Percentiles rank a stretch among this genome's conserved stretches.
Evolutionary conservation across 2,329 filamentous ascomycete species (phyloP).

Genomic region (Colletotrichum simmondsii): DNA sequence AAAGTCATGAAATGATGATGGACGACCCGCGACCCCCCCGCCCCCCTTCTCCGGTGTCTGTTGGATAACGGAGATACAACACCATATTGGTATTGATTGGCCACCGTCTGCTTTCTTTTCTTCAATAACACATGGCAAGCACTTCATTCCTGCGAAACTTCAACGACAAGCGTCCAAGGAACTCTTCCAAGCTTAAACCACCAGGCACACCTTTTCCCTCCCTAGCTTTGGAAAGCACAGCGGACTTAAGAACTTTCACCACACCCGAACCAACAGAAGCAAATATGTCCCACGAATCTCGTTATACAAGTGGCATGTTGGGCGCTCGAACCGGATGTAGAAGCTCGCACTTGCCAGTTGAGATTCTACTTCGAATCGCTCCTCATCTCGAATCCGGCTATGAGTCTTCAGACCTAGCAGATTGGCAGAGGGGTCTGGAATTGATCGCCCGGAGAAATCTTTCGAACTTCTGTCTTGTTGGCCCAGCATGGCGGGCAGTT

Average conservation of each 20-base stretch:
- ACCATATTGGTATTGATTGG: no score
- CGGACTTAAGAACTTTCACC: not conserved
- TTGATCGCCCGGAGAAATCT: not conserved
- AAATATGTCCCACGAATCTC: not conserved
- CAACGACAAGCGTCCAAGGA: no score
- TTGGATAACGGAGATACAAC: no score
- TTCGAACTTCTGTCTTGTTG: not conserved
- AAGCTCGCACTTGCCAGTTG: not conserved
- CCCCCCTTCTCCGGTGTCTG: no score
- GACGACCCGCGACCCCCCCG: no score
- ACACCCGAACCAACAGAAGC: not conserved
- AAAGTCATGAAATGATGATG: no score
- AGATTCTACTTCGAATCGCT: not conserved
- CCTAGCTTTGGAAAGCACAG: not conserved
- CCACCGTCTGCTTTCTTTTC: no score
- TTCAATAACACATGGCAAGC: no score
- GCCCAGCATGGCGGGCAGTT: not conserved
- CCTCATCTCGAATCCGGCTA: not conserved
- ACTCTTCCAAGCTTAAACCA: not conserved
- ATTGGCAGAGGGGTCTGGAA: not conserved
- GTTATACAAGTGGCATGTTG: not conserved
- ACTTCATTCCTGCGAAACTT: no score
- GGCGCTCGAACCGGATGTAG: not conserved
- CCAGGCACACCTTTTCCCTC: not conserved
- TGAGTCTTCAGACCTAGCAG: not conserved